Evolutionary conservation across 345 rosid genomes (phyloP), one percentile per base, ranked within the genome.

Genomic region (Eucalyptus coolabah): DNA sequence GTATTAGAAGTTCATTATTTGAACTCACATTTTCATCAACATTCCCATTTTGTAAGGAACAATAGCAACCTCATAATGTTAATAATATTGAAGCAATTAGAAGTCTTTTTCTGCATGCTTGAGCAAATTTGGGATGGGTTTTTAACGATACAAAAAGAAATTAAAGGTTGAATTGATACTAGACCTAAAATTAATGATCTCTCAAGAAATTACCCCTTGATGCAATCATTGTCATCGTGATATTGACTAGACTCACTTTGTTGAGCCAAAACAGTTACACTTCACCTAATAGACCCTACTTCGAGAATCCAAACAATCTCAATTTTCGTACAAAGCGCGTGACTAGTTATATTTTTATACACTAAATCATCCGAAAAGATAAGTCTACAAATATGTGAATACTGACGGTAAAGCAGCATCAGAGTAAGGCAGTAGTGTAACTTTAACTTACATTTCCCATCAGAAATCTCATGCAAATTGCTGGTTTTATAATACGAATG

Each of bases 71-170:
- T 63, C 8, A 0, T 28, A 14, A 37, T 11, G 5, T 21, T 3
- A 24, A 77, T 37, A 77, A 3, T 19, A 19, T 6, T 72, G 5
- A 77, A 77, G 15, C 23, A 11, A 77, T 21, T 1, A 1, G 1
- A 18, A 5, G 14, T 12, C 0, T 1, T 37, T 72, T 19, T 19
- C 2, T 30, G 0, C 2, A 77, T 4, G 15, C 8, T 1, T 0
- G 5, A 13, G 4, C 28, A 72, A 12, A 72, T 37, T 19, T 72
- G 16, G 14, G 1, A 18, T 0, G 2, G 7, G 5, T 37, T 37
- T 19, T 3, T 34, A 3, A 56, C 4, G 28, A 56, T 34, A 18
- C 6, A 9, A 37, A n/a, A 34, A 72, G 23, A 37, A 5, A 10
- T 72, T 72, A 10, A 0, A 23, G 8, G 1, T 12, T 19, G 44